Base-by-base conservation (phyloP, 805 yeast species). In the Hanseniaspora occidentalis region DNA sequence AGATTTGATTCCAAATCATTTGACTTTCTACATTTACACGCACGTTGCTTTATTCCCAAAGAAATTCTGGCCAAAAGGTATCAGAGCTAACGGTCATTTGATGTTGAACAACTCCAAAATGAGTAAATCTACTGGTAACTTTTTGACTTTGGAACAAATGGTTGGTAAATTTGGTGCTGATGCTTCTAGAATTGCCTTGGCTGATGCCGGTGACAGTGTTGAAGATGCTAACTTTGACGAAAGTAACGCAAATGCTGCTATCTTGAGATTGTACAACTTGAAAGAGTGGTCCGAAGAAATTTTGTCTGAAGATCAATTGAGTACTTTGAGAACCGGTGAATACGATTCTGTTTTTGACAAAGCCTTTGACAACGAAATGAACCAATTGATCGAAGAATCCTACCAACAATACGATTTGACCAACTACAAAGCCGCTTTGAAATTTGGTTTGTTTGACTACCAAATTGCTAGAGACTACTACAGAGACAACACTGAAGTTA, bases 181-280 rank as follows among this genome's bases (percentile, higher is more conserved):
- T 62, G 96, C 97, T 33, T 70, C 95, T 9, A 82, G 98, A 71
- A 84, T 92, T 60, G 96, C 98, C 4, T 69, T 92, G 49, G 98
- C 97, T 36, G 98, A 92, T 68, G 96, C 96, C 39, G 98, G 98
- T 69, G 98, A 92, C 60, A 70, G 92, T 34, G 77, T 86, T 50
- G 98, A 92, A 66, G 98, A 92, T 63, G 98, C 98, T 40, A 92
- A 92, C 69, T 84, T 92, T 57, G 98, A 92, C 56, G 98, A 92
- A 66, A 67, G 85, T 45, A 88, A 79, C 56, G 98, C 98, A 41
- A 92, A 92, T 56, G 96, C 98, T 36, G 96, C 97, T 20, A 88
- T 92, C 60, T 73, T 92, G 61, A 83, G 98, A 67, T 72, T 92
- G 59, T 82, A 74, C 61, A 89, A 84, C 41, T 71, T 89, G 62